These are phyloP conservation scores for Leucosporidium scottii DNA, from an alignment of 768 basidiomycete genomes.

Conservation along the genomic window DNA sequence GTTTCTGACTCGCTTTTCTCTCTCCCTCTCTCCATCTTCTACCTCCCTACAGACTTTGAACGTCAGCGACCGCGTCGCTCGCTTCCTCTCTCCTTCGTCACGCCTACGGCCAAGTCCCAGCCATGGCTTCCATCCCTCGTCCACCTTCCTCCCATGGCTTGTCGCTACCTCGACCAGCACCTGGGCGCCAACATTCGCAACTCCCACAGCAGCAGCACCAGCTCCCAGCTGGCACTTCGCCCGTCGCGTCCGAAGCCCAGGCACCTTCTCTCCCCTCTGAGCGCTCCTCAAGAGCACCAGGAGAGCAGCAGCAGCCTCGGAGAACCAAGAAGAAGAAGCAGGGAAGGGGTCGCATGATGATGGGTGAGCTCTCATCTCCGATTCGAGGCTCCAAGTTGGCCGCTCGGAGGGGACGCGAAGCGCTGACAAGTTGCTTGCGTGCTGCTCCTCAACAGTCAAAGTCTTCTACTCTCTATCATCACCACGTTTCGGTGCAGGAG, in stretches of 20 bases:
- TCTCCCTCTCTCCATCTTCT: too few species aligned
- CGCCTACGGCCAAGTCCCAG: too few species aligned
- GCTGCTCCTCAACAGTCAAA: slow-evolving; percentile 19
- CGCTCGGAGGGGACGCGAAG: neutral
- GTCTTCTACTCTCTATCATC: slow-evolving; percentile 32
- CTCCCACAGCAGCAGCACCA: neutral
- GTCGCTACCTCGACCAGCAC: too few species aligned
- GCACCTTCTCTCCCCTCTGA: neutral
- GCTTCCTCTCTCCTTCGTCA: too few species aligned
- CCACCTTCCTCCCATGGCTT: too few species aligned
- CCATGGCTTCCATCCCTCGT: too few species aligned
- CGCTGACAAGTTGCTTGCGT: neutral
- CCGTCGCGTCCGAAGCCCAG: neutral
- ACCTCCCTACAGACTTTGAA: too few species aligned
- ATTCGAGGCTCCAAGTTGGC: neutral
- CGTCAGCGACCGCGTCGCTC: too few species aligned
- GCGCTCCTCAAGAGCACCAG: neutral
- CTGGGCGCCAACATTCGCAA: neutral
- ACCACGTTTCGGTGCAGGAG: slow-evolving; percentile 3
- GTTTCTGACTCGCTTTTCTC: too few species aligned
- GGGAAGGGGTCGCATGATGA: slow-evolving; percentile 24
- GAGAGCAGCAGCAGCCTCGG: neutral
- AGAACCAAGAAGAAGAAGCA: neutral
- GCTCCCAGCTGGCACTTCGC: neutral
- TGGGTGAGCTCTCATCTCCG: slow-evolving; percentile 12